phyloP scores from a whole-genome alignment of 225 moss, liverwort and hornwort species.

The Marchantia paleacea region DNA sequence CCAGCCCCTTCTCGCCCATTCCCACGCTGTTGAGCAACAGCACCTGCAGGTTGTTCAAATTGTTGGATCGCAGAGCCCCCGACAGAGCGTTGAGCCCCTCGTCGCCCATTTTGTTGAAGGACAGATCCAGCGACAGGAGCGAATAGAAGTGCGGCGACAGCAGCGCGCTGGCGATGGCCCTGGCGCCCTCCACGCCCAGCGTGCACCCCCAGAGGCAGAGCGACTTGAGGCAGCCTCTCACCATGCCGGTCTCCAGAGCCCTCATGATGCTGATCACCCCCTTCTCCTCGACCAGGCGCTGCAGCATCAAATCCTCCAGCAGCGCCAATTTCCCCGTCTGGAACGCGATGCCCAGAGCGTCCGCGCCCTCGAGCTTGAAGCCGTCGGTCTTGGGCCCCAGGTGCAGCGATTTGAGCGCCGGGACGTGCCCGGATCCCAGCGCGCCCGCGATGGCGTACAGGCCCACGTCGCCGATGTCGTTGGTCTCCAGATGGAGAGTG shows the following conservation, averaged over 20 bases:
- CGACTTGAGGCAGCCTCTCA: conserved; percentile 10
- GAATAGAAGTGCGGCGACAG: conserved; percentile 15
- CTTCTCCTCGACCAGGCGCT: conserved; percentile 22
- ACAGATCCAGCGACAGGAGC: conserved; percentile 15
- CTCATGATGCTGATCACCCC: conserved; percentile 24
- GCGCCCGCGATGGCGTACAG: conserved; percentile 14
- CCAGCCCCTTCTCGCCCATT: conserved; percentile 23
- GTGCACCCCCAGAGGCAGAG: conserved; percentile 19
- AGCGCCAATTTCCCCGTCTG: conserved; percentile 2
- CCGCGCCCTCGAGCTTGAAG: conserved; percentile 18
- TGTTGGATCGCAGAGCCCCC: conserved; percentile 16
- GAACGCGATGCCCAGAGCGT: conserved; percentile 15
- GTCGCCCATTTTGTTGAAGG: conserved; percentile 30
- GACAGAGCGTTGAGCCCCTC: conserved; percentile 19
- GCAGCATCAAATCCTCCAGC: conserved; percentile 23
- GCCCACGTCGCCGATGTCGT: conserved; percentile 25
- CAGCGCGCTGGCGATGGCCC: conserved; percentile 25
- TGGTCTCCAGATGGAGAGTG: conserved; percentile 19
- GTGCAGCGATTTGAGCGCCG: conserved; percentile 21
- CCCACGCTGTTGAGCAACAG: conserved; percentile 17
- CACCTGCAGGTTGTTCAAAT: conserved; percentile 18
- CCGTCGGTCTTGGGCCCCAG: conserved; percentile 20
- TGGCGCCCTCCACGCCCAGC: conserved; percentile 14
- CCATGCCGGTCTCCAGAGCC: conserved; percentile 14
- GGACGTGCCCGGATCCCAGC: conserved; percentile 7